Evolutionary conservation across 768 basidiomycete species (phyloP).

Genomic region (Suillus fuscotomentosus): DNA sequence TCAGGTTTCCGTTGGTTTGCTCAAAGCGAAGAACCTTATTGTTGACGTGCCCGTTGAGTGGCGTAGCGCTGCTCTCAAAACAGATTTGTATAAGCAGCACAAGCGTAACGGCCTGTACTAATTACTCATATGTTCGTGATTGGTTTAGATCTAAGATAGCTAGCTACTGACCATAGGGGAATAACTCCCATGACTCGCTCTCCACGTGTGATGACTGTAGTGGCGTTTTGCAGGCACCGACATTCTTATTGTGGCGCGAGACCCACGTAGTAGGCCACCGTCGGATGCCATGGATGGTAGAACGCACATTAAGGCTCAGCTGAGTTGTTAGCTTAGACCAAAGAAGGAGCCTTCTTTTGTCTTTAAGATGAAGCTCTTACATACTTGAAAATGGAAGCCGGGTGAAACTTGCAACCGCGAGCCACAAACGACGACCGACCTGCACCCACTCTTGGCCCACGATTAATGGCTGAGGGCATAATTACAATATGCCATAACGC

Average conservation of each 20-base stretch:
- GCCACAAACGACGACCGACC: no score
- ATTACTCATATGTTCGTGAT: no score
- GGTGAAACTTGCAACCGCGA: no score
- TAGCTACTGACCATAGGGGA: no score
- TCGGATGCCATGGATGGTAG: no score
- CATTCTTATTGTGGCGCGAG: not conserved
- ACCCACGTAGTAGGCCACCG: no score
- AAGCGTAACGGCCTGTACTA: not conserved
- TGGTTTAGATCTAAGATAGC: no score
- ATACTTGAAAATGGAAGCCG: not conserved
- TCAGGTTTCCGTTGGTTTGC: not conserved
- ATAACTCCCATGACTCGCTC: no score
- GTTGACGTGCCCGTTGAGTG: not conserved
- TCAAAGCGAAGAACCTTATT: not conserved
- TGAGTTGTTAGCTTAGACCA: no score
- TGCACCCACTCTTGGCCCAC: not conserved
- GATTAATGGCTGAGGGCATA: conserved; percentile 8
- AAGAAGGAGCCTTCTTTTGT: not conserved
- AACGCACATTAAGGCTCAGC: no score
- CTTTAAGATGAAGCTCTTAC: not conserved
- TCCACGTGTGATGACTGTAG: not conserved
- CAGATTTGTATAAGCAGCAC: not conserved
- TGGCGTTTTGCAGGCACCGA: conserved; percentile 2
- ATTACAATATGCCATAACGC: conserved; percentile 24
- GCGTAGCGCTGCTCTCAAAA: not conserved